phyloP scores from a whole-genome alignment of 1,284 basidiomycete genomes.

The Phylloporus gajari region DNA sequence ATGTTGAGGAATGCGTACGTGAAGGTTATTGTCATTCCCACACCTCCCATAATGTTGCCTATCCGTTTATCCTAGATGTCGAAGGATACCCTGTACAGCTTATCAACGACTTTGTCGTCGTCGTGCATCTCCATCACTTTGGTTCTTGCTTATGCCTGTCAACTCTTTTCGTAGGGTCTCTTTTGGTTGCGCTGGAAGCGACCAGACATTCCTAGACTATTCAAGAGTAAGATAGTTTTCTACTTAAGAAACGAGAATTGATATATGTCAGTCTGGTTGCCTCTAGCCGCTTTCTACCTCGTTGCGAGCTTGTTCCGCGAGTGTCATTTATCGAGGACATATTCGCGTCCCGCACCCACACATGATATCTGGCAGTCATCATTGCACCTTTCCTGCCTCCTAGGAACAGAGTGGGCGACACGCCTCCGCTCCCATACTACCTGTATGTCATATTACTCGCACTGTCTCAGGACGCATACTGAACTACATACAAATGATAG shows the following conservation, averaged over 20 bases:
- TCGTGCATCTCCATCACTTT: slow-evolving; percentile 44
- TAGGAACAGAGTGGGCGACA: slow-evolving; percentile 65
- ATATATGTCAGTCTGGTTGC: slow-evolving; percentile 61
- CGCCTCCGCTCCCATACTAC: slow-evolving; percentile 69
- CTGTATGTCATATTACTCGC: slow-evolving; percentile 48
- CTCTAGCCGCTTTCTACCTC: slow-evolving; percentile 66
- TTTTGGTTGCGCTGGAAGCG: slow-evolving; percentile 66
- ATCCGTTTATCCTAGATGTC: slow-evolving; percentile 66
- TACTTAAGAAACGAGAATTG: neutral
- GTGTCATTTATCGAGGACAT: slow-evolving; percentile 16
- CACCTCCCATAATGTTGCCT: slow-evolving; percentile 57
- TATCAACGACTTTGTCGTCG: slow-evolving; percentile 65
- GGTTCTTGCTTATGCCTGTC: rapidly evolving
- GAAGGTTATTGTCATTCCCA: slow-evolving; percentile 63
- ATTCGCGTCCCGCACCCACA: neutral
- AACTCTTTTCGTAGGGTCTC: slow-evolving; percentile 54
- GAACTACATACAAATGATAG: slow-evolving; percentile 39
- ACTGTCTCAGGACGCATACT: neutral
- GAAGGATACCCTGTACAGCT: slow-evolving; percentile 68
- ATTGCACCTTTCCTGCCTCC: slow-evolving; percentile 3
- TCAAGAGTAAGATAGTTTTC: slow-evolving; percentile 56
- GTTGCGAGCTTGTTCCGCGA: slow-evolving; percentile 62
- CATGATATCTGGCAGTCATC: slow-evolving; percentile 26
- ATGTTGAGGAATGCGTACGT: neutral
- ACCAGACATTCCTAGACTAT: slow-evolving; percentile 60